A percentile compares a stretch with the other conserved stretches of the same genome.
These are phyloP conservation scores for Triticum dicoccoides DNA, from an alignment of 176 grass and related monocot genomes.

Conservation along the genomic window DNA sequence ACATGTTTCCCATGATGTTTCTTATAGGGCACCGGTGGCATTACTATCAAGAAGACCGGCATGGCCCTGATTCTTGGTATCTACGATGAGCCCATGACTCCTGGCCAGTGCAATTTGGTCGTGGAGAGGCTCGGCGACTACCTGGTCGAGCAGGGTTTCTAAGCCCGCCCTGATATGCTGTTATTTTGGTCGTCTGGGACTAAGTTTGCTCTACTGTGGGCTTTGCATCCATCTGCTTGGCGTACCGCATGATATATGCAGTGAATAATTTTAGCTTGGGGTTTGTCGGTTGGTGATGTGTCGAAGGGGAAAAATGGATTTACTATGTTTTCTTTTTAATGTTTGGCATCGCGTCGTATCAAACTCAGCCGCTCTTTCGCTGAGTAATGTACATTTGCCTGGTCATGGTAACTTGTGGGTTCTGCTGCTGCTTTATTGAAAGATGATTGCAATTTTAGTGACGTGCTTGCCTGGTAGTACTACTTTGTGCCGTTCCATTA, in stretches of 20 bases:
- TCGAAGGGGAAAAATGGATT: constrained; percentile 10
- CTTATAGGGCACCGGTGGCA: constrained; percentile 64
- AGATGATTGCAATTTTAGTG: constrained; percentile 38
- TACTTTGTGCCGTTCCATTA: neutral
- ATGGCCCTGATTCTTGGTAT: constrained; percentile 68
- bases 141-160: constrained; percentile 67
- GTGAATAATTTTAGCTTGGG: constrained; percentile 63
- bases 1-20: neutral
- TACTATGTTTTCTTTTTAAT: constrained; percentile 20
- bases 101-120: constrained; percentile 86
- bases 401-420: constrained; percentile 40
- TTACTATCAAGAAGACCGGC: constrained; percentile 67
- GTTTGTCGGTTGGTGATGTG: constrained; percentile 44
- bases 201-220: constrained; percentile 41
- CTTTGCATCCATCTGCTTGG: constrained; percentile 43
- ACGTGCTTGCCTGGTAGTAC: neutral
- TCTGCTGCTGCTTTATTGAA: constrained; percentile 37
- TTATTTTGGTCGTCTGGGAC: constrained; percentile 54
- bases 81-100: constrained; percentile 90
- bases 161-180: constrained; percentile 29
- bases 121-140: constrained; percentile 96
- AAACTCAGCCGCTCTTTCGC: constrained; percentile 35
- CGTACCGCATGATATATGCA: constrained; percentile 43
- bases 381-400: constrained; percentile 64
- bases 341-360: constrained; percentile 33